Conservation (phyloP, 208 protist species). For the Vickermania ingenoplastis region DNA sequence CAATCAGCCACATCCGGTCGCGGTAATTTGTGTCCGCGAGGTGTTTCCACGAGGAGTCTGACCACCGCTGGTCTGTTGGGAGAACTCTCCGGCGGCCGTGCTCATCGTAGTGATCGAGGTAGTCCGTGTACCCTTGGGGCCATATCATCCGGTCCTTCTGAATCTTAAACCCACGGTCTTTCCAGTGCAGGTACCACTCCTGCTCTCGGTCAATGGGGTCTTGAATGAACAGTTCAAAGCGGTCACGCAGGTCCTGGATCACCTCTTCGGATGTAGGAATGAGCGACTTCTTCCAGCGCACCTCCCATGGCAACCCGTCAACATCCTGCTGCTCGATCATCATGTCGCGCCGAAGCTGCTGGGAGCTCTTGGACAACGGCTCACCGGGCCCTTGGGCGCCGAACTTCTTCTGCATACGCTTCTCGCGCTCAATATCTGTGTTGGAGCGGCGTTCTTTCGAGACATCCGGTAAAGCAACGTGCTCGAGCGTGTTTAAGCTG, state of each 20-base stretch:
- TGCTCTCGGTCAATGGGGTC: conserved; percentile 85
- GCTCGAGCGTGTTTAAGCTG: conserved; percentile 61
- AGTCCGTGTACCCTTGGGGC: conserved; percentile 87
- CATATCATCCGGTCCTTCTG: conserved; percentile 88
- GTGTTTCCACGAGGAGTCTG: conserved; percentile 86
- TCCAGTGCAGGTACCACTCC: conserved; percentile 89
- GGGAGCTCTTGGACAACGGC: conserved; percentile 56
- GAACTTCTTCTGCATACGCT: conserved; percentile 61
- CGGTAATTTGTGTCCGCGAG: conserved; percentile 78
- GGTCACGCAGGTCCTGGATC: conserved; percentile 81
- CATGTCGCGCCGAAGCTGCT: conserved; percentile 70
- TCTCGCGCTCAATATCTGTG: conserved; percentile 72
- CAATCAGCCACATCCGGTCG: conserved; percentile 87
- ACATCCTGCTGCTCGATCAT: conserved; percentile 82
- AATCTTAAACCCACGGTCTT: conserved; percentile 78
- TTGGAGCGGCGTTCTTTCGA: conserved; percentile 29
- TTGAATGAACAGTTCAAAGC: conserved; percentile 82
- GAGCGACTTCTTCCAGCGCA: conserved; percentile 70
- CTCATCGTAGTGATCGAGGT: conserved; percentile 87
- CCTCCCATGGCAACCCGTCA: conserved; percentile 84
- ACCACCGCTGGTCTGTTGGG: conserved; percentile 80
- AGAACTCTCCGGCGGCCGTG: conserved; percentile 72
- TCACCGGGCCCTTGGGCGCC: conserved; percentile 75
- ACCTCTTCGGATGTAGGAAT: conserved; percentile 86
- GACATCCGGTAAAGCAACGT: conserved; percentile 60